Percentiles rank a stretch among this genome's conserved stretches.
Evolutionary conservation across 1,284 basidiomycete species (phyloP).

Genomic region (Ceratobasidium sp.): DNA sequence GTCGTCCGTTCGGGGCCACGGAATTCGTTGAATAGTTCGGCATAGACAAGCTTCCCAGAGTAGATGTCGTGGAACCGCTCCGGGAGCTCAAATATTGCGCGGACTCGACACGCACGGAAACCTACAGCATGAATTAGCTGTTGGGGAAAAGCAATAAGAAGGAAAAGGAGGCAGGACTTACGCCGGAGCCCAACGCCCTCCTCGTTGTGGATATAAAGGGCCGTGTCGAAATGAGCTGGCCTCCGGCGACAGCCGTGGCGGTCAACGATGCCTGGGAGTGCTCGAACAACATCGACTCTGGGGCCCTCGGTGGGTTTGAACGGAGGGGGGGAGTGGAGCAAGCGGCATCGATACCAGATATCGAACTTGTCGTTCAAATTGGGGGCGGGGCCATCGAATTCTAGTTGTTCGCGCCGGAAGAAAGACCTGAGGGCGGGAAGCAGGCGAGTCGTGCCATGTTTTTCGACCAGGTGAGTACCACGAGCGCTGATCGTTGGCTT

Average conservation of each 20-base stretch:
- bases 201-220: neutral
- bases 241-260: neutral
- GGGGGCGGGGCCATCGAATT: neutral
- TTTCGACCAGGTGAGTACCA: neutral
- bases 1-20: neutral
- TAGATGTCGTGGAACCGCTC: neutral
- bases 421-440: neutral
- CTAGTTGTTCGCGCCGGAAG: neutral
- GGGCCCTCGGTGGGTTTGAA: neutral
- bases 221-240: neutral
- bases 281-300: neutral
- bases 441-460: neutral
- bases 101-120: conserved; percentile 5
- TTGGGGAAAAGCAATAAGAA: too few relatives aligned
- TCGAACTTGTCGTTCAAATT: neutral
- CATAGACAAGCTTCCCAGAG: neutral
- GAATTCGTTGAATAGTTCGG: conserved; percentile 14
- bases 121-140: neutral
- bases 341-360: neutral
- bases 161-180: neutral
- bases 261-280: neutral
- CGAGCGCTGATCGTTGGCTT: neutral
- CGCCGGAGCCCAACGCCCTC: neutral
- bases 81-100: conserved; percentile 20
- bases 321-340: conserved; percentile 5